phyloP scores from a whole-genome alignment of 2,329 filamentous ascomycete genomes.

The Chaetoscypha palmicola region DNA sequence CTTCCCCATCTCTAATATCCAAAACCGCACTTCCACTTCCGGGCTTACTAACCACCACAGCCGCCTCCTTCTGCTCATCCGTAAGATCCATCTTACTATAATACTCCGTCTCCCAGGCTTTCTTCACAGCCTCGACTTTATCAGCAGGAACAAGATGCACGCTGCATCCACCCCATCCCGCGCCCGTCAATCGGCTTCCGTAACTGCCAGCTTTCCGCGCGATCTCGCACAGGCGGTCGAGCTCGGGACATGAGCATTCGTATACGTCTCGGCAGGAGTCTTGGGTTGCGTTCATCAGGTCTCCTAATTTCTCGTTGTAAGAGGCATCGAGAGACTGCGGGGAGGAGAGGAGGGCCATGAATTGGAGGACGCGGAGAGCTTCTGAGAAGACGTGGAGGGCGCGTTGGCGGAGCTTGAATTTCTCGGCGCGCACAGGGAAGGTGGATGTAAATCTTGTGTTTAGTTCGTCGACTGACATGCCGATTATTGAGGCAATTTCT shows the following conservation, averaged over 20 bases:
- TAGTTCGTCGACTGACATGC: slow-evolving; percentile 62
- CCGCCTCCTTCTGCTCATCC: slow-evolving; percentile 66
- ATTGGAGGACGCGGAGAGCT: slow-evolving; percentile 76
- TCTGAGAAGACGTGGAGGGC: slow-evolving; percentile 88
- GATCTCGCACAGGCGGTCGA: slow-evolving; percentile 82
- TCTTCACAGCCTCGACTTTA: slow-evolving; percentile 70
- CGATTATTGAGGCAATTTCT: slow-evolving; percentile 69
- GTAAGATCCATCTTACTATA: slow-evolving; percentile 62
- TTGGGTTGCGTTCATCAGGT: slow-evolving; percentile 84
- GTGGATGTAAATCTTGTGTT: slow-evolving; percentile 74
- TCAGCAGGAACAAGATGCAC: slow-evolving; percentile 86
- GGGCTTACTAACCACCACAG: slow-evolving; percentile 84
- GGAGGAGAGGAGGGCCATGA: slow-evolving; percentile 68
- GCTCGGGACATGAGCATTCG: slow-evolving; percentile 85
- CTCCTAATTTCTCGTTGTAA: slow-evolving; percentile 66
- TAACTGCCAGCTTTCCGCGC: slow-evolving; percentile 72
- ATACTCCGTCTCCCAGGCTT: slow-evolving; percentile 74
- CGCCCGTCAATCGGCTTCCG: slow-evolving; percentile 81
- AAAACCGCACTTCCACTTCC: slow-evolving; percentile 62
- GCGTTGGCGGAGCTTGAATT: slow-evolving; percentile 80
- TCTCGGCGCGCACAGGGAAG: slow-evolving; percentile 81
- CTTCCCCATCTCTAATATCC: slow-evolving; percentile 28
- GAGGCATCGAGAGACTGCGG: slow-evolving; percentile 43
- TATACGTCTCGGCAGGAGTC: slow-evolving; percentile 79
- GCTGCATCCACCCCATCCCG: slow-evolving; percentile 94